These are phyloP conservation scores for Botrytis squamosa DNA, from an alignment of 2,329 filamentous ascomycete species.

Conservation along the genomic window DNA sequence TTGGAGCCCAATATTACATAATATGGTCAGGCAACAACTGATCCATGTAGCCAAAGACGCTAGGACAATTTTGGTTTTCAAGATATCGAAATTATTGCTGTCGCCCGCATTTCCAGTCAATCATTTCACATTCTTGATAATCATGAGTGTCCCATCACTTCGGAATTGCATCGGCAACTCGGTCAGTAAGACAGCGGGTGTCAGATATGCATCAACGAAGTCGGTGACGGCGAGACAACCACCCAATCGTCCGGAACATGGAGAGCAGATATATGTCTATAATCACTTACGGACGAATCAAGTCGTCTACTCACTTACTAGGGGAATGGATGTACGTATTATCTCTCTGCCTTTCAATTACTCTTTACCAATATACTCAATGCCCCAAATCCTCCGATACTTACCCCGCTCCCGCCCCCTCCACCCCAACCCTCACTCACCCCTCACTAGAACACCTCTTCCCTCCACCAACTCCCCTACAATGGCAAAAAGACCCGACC, in stretches of 20 bases:
- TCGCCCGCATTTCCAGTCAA: background rate
- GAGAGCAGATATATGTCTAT: constrained; percentile 42
- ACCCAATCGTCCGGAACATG: constrained; percentile 34
- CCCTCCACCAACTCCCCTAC: constrained; percentile 59
- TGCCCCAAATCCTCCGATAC: background rate
- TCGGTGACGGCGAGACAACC: constrained; percentile 9
- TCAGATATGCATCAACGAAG: constrained; percentile 25
- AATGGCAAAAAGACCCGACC: constrained; percentile 67
- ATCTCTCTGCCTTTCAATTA: background rate
- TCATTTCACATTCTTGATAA: constrained; percentile 21
- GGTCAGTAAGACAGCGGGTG: constrained; percentile 8
- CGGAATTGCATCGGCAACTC: constrained; percentile 18
- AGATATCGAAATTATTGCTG: constrained; percentile 17
- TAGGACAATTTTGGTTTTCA: constrained; percentile 22
- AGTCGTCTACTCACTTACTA: constrained; percentile 43
- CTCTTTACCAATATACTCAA: background rate
- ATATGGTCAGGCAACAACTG: background rate
- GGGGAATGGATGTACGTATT: constrained; percentile 38
- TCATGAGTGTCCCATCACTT: constrained; percentile 27
- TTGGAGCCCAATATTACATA: constrained; percentile 4
- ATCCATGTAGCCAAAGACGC: constrained; percentile 7
- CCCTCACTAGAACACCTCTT: constrained; percentile 44
- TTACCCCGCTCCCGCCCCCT: background rate
- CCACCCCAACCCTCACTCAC: background rate
- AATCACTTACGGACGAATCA: constrained; percentile 43